Base-by-base conservation (phyloP, 2,329 filamentous ascomycete species). In the Fusarium sp. region DNA sequence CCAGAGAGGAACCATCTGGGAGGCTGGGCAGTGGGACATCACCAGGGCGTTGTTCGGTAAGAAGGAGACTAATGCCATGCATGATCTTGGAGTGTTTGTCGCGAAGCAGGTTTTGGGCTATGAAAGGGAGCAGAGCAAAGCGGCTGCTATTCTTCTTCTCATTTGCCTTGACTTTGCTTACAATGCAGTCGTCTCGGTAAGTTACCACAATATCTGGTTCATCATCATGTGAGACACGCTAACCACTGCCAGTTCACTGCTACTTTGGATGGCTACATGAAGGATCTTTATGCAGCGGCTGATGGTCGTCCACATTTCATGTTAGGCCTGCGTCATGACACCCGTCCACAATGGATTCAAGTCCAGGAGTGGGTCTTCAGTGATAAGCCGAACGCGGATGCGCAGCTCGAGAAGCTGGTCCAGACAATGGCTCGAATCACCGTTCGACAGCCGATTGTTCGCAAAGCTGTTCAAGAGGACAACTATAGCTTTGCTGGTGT, bases 1-100 rank as follows among this genome's bases (percentile, higher is more conserved):
- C 5, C 23, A 66, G 51, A 39, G 52, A 12, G 74, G 74, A 2
- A 72, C 35, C 2, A 75, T 76, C 35, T 52, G 41, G 25, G 63
- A 74, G 21, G 73, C 72, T 14, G 37, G 37, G 2, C 54, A 48
- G 16, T 60, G 60, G 60, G 29, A 29, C 8, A 42, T 60, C 44
- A 42, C 44, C 7, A 21, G 11, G 4, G 27, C 37, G 14, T 6
- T 63, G 8, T 63, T 42, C 4, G 55, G 54, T 18, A 63, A 49
- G 31, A 60, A 46, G n/a, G n/a, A 62, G 33, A 62, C 39, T 1
- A 62, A 39, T n/a, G 51, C 60, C 1, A 62, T 62, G 60, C 60
- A 62, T 41, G 41, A 58, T 3, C 60, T 62, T 1, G 60, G 60
- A 12, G 60, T 62, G 0, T 62, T 46, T 58, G 41, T 62, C 6